Evolutionary conservation across 148 eudicot genomes (phyloP).

Genomic region (Gaultheria prostrata): DNA sequence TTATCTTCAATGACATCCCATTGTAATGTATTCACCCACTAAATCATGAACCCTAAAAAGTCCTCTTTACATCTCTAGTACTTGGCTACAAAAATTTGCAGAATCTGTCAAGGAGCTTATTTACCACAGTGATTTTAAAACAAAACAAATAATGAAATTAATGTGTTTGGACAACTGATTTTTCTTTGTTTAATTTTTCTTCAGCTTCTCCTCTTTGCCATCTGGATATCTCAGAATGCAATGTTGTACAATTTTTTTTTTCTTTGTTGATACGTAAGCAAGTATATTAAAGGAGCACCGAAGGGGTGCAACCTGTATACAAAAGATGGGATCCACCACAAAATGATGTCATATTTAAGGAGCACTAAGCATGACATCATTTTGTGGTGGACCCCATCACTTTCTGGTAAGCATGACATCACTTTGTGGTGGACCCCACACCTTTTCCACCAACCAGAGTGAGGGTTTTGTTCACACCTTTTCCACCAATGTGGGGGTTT

Average conservation of each 20-base stretch:
- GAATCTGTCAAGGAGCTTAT: slow-evolving; percentile 6
- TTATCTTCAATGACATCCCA: not conserved
- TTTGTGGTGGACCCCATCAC: too few species aligned
- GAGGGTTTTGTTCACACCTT: too few species aligned
- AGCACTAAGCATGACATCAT: too few species aligned
- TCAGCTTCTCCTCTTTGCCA: not conserved
- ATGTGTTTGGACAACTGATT: not conserved
- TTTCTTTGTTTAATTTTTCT: not conserved
- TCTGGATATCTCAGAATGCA: not conserved
- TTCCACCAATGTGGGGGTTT: too few species aligned
- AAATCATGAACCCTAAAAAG: not conserved
- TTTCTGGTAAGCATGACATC: too few species aligned
- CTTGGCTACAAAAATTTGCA: not conserved
- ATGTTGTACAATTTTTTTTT: not conserved
- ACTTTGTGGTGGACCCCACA: too few species aligned
- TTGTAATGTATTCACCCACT: not conserved
- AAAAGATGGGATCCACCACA: too few species aligned
- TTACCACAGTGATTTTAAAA: not conserved
- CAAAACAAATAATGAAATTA: not conserved
- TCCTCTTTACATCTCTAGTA: not conserved
- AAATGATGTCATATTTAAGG: too few species aligned
- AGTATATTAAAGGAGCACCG: too few species aligned
- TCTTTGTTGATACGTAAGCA: too few species aligned
- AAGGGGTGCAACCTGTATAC: too few species aligned
- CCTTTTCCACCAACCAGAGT: too few species aligned